phyloP scores from a whole-genome alignment of 1,284 basidiomycete genomes.

The Hemileia vastatrix region DNA sequence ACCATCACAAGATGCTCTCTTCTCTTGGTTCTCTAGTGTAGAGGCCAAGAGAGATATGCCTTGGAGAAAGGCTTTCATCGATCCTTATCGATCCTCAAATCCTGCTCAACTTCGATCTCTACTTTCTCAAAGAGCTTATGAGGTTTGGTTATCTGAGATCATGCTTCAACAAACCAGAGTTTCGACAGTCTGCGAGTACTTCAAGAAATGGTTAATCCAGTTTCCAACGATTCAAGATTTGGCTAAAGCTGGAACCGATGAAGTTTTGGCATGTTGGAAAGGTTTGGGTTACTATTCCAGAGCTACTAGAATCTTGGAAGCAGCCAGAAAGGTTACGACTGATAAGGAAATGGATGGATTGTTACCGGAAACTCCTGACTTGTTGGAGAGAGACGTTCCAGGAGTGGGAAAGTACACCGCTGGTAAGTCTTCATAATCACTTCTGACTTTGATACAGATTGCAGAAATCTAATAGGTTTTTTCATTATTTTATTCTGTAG shows the following conservation, averaged over 20 bases:
- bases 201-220: conserved; percentile 61
- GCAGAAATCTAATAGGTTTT: background rate
- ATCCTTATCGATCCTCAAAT: too few species aligned
- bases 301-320: conserved; percentile 64
- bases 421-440: conserved; percentile 42
- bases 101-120: too few species aligned
- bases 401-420: conserved; percentile 83
- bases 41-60: too few species aligned
- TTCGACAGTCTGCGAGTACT: conserved; percentile 79
- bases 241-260: conserved; percentile 61
- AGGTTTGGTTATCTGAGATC: conserved; percentile 84
- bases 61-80: too few species aligned
- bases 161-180: conserved; percentile 91
- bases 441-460: background rate
- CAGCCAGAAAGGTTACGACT: conserved; percentile 63
- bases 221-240: conserved; percentile 73
- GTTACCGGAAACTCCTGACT: conserved; percentile 66
- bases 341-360: conserved; percentile 59
- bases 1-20: too few species aligned
- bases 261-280: conserved; percentile 74
- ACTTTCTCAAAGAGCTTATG: too few species aligned
- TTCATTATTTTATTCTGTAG: background rate
- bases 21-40: too few species aligned
- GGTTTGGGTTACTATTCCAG: conserved; percentile 86
- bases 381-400: conserved; percentile 71